Percentiles rank a stretch among this genome's conserved stretches.
phyloP scores from a whole-genome alignment of 2,329 filamentous ascomycete species.

The Mycosphaerella sp. region DNA sequence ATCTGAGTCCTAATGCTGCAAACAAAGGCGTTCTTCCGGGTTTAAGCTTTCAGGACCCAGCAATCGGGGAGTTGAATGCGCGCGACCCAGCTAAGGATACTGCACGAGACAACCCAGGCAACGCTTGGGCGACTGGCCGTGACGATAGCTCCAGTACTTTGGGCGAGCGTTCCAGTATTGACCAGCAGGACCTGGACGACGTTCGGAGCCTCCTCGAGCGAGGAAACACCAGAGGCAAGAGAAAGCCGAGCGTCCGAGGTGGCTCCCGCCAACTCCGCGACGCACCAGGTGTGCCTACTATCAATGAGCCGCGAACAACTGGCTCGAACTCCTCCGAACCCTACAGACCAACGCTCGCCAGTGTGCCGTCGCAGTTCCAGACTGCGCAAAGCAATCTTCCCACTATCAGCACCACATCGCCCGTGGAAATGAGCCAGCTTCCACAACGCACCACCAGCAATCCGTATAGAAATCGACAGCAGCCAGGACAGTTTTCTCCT shows the following conservation, averaged over 20 bases:
- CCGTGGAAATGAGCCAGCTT: slow-evolving; percentile 23
- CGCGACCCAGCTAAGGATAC: slow-evolving; percentile 40
- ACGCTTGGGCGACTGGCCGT: slow-evolving; percentile 39
- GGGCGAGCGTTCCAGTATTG: slow-evolving; percentile 38
- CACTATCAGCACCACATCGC: slow-evolving; percentile 4
- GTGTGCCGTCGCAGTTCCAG: slow-evolving; percentile 12
- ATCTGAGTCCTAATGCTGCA: slow-evolving; percentile 14
- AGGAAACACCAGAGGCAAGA: slow-evolving; percentile 41
- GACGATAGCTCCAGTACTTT: slow-evolving; percentile 32
- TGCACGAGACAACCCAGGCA: slow-evolving; percentile 32
- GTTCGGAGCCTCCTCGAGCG: slow-evolving; percentile 41
- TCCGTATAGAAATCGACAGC: slow-evolving; percentile 18
- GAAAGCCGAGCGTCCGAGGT: slow-evolving; percentile 28
- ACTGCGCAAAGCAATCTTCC: slow-evolving; percentile 13
- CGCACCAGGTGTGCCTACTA: slow-evolving; percentile 27
- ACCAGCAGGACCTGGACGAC: slow-evolving; percentile 43
- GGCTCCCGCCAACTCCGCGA: slow-evolving; percentile 11
- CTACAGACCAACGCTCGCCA: slow-evolving; percentile 10
- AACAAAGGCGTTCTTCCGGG: slow-evolving; percentile 19
- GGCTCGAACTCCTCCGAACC: slow-evolving; percentile 7
- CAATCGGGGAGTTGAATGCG: slow-evolving; percentile 40
- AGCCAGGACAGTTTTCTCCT: slow-evolving; percentile 8
- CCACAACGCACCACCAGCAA: slow-evolving; percentile 22
- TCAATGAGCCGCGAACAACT: slow-evolving; percentile 23
- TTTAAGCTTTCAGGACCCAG: slow-evolving; percentile 24